phyloP scores from a whole-genome alignment of 306 rosid genomes.

The Cucurbita maxima region DNA sequence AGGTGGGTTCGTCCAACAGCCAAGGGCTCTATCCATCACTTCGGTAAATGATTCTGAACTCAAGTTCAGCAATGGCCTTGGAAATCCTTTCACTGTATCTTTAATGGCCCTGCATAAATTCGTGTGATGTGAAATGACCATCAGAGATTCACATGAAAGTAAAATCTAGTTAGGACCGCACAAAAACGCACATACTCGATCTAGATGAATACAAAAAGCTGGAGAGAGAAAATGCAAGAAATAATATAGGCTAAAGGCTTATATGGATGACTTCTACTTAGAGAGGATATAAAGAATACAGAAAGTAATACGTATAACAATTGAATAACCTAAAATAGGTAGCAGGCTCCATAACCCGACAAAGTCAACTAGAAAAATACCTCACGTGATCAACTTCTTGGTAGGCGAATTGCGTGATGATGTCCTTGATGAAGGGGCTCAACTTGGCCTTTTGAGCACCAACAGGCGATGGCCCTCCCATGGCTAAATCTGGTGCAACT shows the following conservation, averaged over 20 bases:
- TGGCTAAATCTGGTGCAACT: conserved; percentile 29
- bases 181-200: too few relatives aligned
- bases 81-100: conserved; percentile 37
- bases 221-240: too few relatives aligned
- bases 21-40: conserved; percentile 40
- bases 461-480: conserved; percentile 41
- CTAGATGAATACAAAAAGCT: too few relatives aligned
- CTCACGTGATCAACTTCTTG: conserved; percentile 68
- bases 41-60: conserved; percentile 37
- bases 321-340: too few relatives aligned
- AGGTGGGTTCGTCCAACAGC: conserved; percentile 29
- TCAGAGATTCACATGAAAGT: too few relatives aligned
- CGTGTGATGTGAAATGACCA: neutral
- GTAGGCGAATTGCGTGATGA: conserved; percentile 39
- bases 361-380: conserved; percentile 11
- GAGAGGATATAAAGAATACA: too few relatives aligned
- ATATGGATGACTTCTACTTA: too few relatives aligned
- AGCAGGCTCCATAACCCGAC: too few relatives aligned
- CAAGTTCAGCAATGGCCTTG: conserved; percentile 58
- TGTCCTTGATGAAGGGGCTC: conserved; percentile 14
- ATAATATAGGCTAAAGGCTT: too few relatives aligned
- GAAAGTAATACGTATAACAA: too few relatives aligned
- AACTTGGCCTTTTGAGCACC: conserved; percentile 39
- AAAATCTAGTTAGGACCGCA: too few relatives aligned
- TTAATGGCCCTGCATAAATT: conserved; percentile 41